Evolutionary conservation across 2,329 filamentous ascomycete species (phyloP), one percentile per base, ranked within the genome.

Genomic region (Chaetomiaceae sp.): DNA sequence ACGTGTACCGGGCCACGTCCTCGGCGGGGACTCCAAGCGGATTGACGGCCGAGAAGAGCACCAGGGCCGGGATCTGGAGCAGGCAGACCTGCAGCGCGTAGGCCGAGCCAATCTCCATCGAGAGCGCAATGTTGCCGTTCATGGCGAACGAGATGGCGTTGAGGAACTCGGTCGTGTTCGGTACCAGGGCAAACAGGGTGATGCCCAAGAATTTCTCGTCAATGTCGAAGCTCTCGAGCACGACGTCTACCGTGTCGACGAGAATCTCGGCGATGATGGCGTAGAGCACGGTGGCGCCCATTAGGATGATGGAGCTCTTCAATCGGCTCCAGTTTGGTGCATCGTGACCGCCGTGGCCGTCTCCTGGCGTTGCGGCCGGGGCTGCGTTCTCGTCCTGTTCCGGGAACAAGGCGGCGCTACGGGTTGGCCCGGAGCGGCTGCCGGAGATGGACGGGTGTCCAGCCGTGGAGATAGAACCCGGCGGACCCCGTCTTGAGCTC

Each of bases 131-230:
- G 65, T 98, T 98, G 50, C 93, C 93, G 62, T 98, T 97, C 91
- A 98, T 98, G 44, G 93, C 93, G 64, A 98, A 98, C 0, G 90
- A 96, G 49, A 98, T 98, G 63, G 91, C 93, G 67, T 98, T 98
- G 72, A 98, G 66, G 63, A 98, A 98, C 63, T 98, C 93, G 1
- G 93, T 98, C 1, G 93, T 97, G 69, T 98, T 98, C 11, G 93
- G 93, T 7, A 98, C 94, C 53, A 98, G 74, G 6, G 94, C 91
- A 65, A 98, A 98, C 38, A 98, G 73, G 1, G 93, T 97, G 55
- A 98, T 95, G 38, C 93, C 93, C 47, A 98, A 70, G 67, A 98
- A 97, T 65, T 98, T 98, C 62, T 97, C 89, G 62, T 97, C 90
- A 57, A 98, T 88, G 42, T 89, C 82, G 44, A 94, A 85, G 52